Evolutionary conservation across 2,329 filamentous ascomycete species (phyloP).

Genomic region (Stemphylium lycopersici): DNA sequence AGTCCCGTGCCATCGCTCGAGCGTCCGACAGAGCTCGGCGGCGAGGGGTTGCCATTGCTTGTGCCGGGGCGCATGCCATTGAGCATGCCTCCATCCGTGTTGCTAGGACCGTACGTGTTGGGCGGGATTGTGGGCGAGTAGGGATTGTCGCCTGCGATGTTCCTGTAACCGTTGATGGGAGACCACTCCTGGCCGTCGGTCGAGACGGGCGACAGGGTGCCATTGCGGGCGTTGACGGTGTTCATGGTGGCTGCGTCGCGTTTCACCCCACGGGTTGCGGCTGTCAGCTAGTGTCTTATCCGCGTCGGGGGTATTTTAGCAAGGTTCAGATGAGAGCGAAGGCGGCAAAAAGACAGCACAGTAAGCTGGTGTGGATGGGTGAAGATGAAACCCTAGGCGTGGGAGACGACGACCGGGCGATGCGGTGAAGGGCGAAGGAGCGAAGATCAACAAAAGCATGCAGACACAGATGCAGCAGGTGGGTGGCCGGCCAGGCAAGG

Average conservation of each 20-base stretch:
- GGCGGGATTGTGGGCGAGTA: conserved; percentile 47
- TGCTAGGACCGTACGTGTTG: conserved; percentile 42
- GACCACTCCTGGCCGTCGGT: conserved; percentile 51
- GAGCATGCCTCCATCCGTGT: conserved; percentile 56
- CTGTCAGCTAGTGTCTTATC: conserved; percentile 27
- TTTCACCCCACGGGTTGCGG: conserved; percentile 31
- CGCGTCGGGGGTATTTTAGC: conserved; percentile 12
- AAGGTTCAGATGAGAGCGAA: conserved; percentile 4
- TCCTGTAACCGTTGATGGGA: conserved; percentile 48
- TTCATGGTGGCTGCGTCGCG: conserved; percentile 21
- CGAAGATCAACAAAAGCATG: conserved; percentile 26
- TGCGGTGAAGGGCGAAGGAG: conserved; percentile 23
- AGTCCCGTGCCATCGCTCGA: conserved; percentile 80
- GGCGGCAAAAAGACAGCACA: conserved; percentile 8
- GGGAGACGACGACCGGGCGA: conserved; percentile 18
- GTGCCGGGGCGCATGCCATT: conserved; percentile 56
- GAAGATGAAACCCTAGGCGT: conserved; percentile 26
- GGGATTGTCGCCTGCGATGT: conserved; percentile 45
- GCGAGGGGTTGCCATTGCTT: conserved; percentile 69
- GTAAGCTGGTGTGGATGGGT: conserved; percentile 11
- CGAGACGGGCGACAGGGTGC: conserved; percentile 49
- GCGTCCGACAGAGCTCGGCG: conserved; percentile 83
- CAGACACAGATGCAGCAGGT: not conserved
- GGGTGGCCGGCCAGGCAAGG: conserved; percentile 4
- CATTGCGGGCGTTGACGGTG: conserved; percentile 48